Percentiles rank a stretch among this genome's conserved stretches.
phyloP scores from a whole-genome alignment of 176 grass and related monocot species.

The Triticum timopheevii region DNA sequence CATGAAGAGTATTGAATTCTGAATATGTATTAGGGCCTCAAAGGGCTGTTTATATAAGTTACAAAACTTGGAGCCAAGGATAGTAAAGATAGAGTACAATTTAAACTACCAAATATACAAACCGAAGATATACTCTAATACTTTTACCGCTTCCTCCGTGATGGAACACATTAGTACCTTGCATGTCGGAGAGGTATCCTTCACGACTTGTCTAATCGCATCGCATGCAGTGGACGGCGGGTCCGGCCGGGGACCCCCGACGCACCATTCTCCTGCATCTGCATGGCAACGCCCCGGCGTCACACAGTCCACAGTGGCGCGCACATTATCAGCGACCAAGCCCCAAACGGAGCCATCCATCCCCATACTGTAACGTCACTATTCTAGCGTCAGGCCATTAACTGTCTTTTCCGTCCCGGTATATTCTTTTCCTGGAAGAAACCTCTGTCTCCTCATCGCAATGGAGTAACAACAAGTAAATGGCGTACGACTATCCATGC shows the following conservation, averaged over 20 bases:
- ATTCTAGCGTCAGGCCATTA: background rate
- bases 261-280: background rate
- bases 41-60: no score
- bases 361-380: background rate
- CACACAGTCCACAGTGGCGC: background rate
- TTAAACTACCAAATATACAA: no score
- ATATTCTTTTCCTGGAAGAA: constrained; percentile 18
- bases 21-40: no score
- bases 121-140: no score
- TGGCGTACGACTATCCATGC: background rate
- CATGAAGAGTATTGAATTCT: no score
- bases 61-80: no score
- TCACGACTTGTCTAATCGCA: constrained; percentile 60
- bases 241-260: background rate
- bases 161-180: background rate
- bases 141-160: background rate
- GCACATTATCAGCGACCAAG: background rate
- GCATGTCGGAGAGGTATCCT: constrained; percentile 2
- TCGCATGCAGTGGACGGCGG: background rate
- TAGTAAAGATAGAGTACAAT: no score
- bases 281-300: background rate
- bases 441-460: background rate
- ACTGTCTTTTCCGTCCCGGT: background rate
- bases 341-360: background rate
- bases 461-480: background rate